phyloP scores from a whole-genome alignment of 2,329 filamentous ascomycete genomes.

The Ceratocystis variospora region DNA sequence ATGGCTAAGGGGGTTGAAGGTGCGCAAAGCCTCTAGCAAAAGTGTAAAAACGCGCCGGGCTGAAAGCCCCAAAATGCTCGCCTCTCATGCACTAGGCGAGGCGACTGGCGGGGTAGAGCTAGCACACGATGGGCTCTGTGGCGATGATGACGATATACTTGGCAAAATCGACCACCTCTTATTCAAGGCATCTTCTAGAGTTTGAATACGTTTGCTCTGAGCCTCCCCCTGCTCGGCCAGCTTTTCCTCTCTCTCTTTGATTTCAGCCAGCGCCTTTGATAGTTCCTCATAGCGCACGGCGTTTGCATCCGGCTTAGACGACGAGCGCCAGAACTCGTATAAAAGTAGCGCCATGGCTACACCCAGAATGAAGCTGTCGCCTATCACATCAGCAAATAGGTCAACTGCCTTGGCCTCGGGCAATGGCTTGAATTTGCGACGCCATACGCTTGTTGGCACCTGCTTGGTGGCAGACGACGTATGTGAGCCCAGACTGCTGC shows the following conservation, averaged over 20 bases:
- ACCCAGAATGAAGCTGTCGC: constrained; percentile 48
- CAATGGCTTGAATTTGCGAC: constrained; percentile 46
- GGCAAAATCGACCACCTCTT: constrained; percentile 38
- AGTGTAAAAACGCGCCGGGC: too few relatives aligned
- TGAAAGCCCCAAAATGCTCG: neutral
- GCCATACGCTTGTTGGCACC: constrained; percentile 38
- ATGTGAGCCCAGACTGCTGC: neutral
- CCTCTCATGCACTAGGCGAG: neutral
- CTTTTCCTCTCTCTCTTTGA: constrained; percentile 37
- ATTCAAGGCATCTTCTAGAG: constrained; percentile 41
- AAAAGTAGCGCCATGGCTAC: constrained; percentile 45
- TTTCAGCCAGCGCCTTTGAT: constrained; percentile 34
- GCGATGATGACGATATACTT: constrained; percentile 17
- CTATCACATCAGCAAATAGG: constrained; percentile 51
- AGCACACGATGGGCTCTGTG: neutral
- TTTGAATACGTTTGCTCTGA: constrained; percentile 35
- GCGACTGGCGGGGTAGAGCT: neutral
- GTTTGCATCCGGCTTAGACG: constrained; percentile 47
- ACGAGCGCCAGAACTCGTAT: constrained; percentile 47
- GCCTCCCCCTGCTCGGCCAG: constrained; percentile 34
- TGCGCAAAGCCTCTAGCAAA: too few relatives aligned
- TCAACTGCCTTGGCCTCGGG: constrained; percentile 53
- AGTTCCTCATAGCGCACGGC: constrained; percentile 40
- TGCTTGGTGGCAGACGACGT: constrained; percentile 12
- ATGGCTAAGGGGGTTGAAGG: neutral